Evolutionary conservation across 176 grass and related monocot species (phyloP).

Genomic region (Avena eriantha): DNA sequence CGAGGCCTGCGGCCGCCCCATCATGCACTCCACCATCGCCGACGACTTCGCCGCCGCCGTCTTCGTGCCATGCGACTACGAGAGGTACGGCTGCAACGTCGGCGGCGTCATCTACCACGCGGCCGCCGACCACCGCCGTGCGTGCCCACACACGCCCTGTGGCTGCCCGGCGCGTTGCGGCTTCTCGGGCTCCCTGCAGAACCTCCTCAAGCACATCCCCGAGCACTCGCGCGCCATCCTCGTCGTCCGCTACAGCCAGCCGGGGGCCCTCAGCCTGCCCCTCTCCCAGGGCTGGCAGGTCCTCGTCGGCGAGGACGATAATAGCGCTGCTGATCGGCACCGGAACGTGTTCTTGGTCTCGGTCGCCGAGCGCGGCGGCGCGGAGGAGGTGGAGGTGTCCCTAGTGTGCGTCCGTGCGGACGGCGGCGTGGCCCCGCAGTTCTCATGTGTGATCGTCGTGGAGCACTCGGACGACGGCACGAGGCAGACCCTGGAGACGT

Average conservation of each 20-base stretch:
- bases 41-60: neutral
- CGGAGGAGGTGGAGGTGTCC: neutral
- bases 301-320: neutral
- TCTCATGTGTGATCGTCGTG: neutral
- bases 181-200: neutral
- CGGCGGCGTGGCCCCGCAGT: neutral
- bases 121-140: neutral
- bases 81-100: neutral
- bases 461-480: neutral
- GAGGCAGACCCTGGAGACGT: neutral
- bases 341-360: neutral
- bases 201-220: neutral
- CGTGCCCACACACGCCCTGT: neutral
- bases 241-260: neutral
- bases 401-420: neutral
- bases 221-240: neutral
- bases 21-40: neutral
- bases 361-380: neutral
- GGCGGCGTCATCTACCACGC: neutral
- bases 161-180: neutral
- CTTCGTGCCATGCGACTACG: neutral
- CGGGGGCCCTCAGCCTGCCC: neutral
- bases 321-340: neutral
- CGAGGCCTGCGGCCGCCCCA: neutral
- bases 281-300: neutral